A percentile compares a stretch with the other conserved stretches of the same genome.
phyloP scores from a whole-genome alignment of 2,329 filamentous ascomycete genomes.

The Hymenoscyphus scutula region DNA sequence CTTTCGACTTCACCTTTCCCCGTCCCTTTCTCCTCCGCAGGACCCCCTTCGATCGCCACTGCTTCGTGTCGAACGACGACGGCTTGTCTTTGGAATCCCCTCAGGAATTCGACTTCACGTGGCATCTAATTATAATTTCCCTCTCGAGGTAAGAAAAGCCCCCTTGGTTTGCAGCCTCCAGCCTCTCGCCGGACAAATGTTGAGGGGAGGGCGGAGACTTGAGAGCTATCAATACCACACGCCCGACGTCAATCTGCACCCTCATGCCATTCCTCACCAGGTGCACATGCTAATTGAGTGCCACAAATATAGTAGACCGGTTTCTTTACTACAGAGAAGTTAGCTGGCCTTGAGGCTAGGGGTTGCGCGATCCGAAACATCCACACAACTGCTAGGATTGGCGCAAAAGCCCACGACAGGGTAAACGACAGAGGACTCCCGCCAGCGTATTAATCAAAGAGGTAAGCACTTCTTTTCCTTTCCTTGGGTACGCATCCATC shows the following conservation, averaged over 20 bases:
- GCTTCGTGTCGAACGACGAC: conserved; percentile 18
- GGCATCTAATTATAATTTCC: conserved; percentile 1
- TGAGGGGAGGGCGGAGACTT: conserved; percentile 21
- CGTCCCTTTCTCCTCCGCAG: conserved; percentile 12
- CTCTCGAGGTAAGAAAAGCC: conserved; percentile 32
- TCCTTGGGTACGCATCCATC: background rate
- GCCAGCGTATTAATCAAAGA: conserved; percentile 20
- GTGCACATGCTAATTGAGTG: conserved; percentile 26
- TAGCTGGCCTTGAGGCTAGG: conserved; percentile 25
- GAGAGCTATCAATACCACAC: conserved; percentile 18
- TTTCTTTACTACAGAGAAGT: conserved; percentile 19
- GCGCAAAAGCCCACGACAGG: conserved; percentile 22
- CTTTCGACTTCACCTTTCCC: conserved; percentile 4
- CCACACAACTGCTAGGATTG: conserved; percentile 18
- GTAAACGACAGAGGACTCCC: conserved; percentile 14
- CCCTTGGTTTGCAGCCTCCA: conserved; percentile 29
- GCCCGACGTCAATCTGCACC: conserved; percentile 12
- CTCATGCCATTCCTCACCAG: conserved; percentile 7
- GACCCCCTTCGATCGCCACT: conserved; percentile 13
- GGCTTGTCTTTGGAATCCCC: background rate
- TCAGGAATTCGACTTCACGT: background rate
- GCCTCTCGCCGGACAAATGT: conserved; percentile 17
- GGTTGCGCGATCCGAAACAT: conserved; percentile 24
- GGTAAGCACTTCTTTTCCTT: conserved; percentile 14
- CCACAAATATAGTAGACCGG: conserved; percentile 19